A percentile compares a stretch with the other conserved stretches of the same genome.
Evolutionary conservation across 192 early-diverging fungal species (phyloP).

Genomic region (Backusella psychrophila): DNA sequence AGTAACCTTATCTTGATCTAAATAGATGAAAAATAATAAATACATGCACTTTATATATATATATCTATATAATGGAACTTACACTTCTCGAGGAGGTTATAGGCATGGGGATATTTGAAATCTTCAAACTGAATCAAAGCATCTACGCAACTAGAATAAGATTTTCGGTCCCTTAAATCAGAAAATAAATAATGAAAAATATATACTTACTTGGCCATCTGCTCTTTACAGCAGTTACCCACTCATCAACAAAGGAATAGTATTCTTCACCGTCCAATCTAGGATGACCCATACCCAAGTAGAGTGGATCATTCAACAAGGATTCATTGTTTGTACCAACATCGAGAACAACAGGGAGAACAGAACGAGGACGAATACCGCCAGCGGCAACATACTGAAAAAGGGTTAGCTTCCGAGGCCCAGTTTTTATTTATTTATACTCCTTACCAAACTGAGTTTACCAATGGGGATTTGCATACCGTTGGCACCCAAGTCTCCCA

Average conservation of each 20-base stretch:
- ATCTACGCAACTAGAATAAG: conserved; percentile 20
- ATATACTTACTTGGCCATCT: conserved; percentile 51
- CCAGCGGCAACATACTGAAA: conserved; percentile 37
- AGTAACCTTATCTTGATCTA: conserved; percentile 33
- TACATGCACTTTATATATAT: background rate
- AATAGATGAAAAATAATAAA: background rate
- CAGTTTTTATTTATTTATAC: background rate
- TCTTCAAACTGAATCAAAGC: conserved; percentile 42
- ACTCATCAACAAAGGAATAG: conserved; percentile 54
- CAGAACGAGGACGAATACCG: conserved; percentile 37
- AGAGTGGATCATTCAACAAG: conserved; percentile 36
- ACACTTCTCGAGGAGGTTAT: conserved; percentile 39
- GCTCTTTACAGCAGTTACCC: conserved; percentile 50
- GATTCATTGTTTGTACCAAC: conserved; percentile 35
- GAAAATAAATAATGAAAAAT: background rate
- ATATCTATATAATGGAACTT: background rate
- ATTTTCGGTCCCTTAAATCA: background rate
- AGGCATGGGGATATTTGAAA: conserved; percentile 41
- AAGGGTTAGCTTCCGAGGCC: conserved; percentile 1
- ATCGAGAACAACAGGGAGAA: conserved; percentile 35
- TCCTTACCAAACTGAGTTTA: conserved; percentile 39
- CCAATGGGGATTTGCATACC: conserved; percentile 43
- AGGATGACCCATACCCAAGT: conserved; percentile 38
- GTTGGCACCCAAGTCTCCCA: conserved; percentile 39
- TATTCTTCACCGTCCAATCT: conserved; percentile 41